These are phyloP conservation scores for Raphidocelis subcapitata DNA, from an alignment of 139 green algal genomes.

Conservation along the genomic window DNA sequence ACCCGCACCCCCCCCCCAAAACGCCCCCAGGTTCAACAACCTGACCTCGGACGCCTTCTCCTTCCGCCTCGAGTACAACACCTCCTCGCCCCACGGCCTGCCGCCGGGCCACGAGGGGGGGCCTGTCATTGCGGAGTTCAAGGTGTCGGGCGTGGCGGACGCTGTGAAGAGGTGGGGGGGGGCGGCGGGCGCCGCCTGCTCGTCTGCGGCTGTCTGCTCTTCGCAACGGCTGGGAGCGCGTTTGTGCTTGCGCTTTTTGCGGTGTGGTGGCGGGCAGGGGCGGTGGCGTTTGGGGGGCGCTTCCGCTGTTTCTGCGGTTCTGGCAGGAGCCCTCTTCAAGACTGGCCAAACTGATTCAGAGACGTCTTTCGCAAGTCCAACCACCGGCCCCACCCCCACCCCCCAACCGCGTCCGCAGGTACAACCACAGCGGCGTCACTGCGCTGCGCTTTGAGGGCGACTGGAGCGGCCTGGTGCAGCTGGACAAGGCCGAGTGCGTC, in stretches of 20 bases:
- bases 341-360: too few relatives aligned
- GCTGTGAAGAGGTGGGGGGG: constrained; percentile 20
- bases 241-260: too few relatives aligned
- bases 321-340: too few relatives aligned
- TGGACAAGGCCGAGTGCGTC: constrained; percentile 66
- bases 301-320: too few relatives aligned
- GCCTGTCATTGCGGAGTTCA: constrained; percentile 30
- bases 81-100: constrained; percentile 39
- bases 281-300: too few relatives aligned
- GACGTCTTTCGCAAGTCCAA: too few relatives aligned
- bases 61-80: constrained; percentile 68
- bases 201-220: too few relatives aligned
- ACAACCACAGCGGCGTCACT: constrained; percentile 50
- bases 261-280: too few relatives aligned
- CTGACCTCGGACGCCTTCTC: constrained; percentile 58
- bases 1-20: not conserved
- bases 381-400: too few relatives aligned
- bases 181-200: not conserved
- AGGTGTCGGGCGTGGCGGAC: constrained; percentile 36
- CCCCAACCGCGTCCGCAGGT: constrained; percentile 17
- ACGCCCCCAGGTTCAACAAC: constrained; percentile 51
- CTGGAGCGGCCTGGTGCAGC: constrained; percentile 64
- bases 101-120: constrained; percentile 39
- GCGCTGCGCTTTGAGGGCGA: constrained; percentile 59
- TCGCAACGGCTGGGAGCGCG: too few relatives aligned